A percentile compares a stretch with the other conserved stretches of the same genome.
Evolutionary conservation across 2,329 filamentous ascomycete genomes (phyloP).

Genomic region (Alternaria brassicicola): DNA sequence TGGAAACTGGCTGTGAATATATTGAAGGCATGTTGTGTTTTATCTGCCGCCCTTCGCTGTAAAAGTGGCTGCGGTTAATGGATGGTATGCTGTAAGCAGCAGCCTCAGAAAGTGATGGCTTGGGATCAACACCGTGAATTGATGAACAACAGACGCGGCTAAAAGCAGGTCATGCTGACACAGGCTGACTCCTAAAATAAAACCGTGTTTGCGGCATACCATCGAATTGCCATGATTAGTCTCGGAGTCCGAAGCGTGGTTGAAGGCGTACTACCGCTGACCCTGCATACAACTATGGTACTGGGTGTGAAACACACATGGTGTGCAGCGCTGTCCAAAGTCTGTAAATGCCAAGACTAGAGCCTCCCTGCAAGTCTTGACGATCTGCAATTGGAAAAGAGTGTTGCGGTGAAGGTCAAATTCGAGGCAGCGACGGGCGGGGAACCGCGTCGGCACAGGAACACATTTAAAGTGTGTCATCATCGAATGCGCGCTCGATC

Average conservation of each 20-base stretch:
- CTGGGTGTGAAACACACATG: background rate
- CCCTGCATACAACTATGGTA: background rate
- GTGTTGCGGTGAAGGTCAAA: background rate
- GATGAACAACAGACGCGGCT: background rate
- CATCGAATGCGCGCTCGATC: background rate
- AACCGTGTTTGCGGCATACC: background rate
- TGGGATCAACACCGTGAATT: background rate
- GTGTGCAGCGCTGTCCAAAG: background rate
- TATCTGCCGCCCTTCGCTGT: background rate
- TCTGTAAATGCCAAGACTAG: background rate
- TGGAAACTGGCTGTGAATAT: conserved; percentile 18
- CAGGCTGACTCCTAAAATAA: background rate
- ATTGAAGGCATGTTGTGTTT: conserved; percentile 4
- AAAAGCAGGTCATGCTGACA: background rate
- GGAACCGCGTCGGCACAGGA: conserved; percentile 9
- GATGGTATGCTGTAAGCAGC: background rate
- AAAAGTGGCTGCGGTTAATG: background rate
- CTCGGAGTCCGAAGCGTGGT: conserved; percentile 1
- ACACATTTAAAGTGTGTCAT: background rate
- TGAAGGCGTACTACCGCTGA: background rate
- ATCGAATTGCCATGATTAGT: background rate
- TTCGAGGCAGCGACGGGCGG: conserved; percentile 2
- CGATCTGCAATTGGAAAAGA: background rate
- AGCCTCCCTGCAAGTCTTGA: background rate
- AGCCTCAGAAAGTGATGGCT: background rate